phyloP scores from a whole-genome alignment of 1,284 basidiomycete genomes.

The Cryptococcus deneoformans region DNA sequence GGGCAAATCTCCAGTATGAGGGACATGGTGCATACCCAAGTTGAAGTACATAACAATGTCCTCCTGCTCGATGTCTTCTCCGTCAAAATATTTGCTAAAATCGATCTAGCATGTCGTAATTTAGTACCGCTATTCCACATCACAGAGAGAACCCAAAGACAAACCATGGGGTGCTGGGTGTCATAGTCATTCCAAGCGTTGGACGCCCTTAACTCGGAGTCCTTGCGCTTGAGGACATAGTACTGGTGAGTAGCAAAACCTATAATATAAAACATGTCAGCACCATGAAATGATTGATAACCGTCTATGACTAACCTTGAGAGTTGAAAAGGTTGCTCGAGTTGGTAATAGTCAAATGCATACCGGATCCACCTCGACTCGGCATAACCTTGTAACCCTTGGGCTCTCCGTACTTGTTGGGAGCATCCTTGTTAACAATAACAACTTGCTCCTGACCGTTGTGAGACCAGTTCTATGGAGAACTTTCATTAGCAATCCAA shows the following conservation, averaged over 20 bases:
- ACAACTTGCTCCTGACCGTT: constrained; percentile 59
- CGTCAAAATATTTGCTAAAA: constrained; percentile 41
- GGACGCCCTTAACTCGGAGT: constrained; percentile 61
- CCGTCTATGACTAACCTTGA: constrained; percentile 5
- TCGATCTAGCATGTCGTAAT: constrained; percentile 9
- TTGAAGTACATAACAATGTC: constrained; percentile 37
- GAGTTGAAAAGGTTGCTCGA: constrained; percentile 36
- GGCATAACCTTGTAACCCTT: constrained; percentile 44
- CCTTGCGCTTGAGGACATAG: constrained; percentile 64
- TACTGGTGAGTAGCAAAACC: constrained; percentile 51
- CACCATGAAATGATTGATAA: background rate
- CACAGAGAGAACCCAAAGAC: constrained; percentile 23
- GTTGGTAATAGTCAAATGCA: constrained; percentile 36
- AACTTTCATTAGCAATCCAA: constrained; percentile 32
- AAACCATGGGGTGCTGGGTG: constrained; percentile 56
- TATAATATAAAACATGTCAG: background rate
- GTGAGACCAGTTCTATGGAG: constrained; percentile 47
- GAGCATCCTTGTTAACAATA: constrained; percentile 60
- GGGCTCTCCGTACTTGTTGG: constrained; percentile 49
- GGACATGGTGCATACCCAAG: constrained; percentile 28
- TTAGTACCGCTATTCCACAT: background rate
- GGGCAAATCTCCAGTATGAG: constrained; percentile 23
- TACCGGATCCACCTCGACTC: constrained; percentile 23
- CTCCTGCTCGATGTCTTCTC: constrained; percentile 42
- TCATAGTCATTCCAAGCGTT: constrained; percentile 63